These are phyloP conservation scores for Paecilomyces fulvus DNA, from an alignment of 2,329 filamentous ascomycete genomes.

Conservation along the genomic window DNA sequence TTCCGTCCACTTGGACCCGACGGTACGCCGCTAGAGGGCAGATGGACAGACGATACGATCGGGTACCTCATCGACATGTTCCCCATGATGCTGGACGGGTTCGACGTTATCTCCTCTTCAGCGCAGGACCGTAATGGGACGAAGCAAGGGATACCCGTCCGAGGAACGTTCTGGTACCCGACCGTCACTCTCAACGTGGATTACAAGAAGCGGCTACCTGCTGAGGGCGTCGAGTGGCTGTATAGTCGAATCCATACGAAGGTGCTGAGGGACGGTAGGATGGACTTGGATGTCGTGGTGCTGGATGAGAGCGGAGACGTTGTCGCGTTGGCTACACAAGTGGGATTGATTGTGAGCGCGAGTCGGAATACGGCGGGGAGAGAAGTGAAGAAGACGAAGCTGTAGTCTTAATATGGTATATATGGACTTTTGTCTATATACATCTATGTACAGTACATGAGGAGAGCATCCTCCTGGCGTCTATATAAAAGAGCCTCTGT, in stretches of 20 bases:
- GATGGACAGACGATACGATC: conserved; percentile 56
- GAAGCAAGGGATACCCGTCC: conserved; percentile 10
- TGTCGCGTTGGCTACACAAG: conserved; percentile 60
- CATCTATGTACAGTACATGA: conserved; percentile 1
- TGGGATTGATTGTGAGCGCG: conserved; percentile 55
- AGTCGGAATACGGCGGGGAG: conserved; percentile 53
- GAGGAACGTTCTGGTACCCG: conserved; percentile 58
- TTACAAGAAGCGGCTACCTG: conserved; percentile 62
- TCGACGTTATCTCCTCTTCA: conserved; percentile 23
- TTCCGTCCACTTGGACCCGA: conserved; percentile 42
- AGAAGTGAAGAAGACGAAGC: conserved; percentile 20
- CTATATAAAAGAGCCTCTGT: neutral
- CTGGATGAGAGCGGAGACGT: conserved; percentile 56
- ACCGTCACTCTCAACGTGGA: conserved; percentile 69
- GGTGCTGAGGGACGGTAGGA: conserved; percentile 59
- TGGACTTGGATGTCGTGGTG: conserved; percentile 65
- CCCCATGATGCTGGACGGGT: conserved; percentile 54
- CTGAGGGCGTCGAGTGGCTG: conserved; percentile 63
- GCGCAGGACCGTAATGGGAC: conserved; percentile 19
- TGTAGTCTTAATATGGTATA: conserved; percentile 1
- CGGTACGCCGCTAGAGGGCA: conserved; percentile 24
- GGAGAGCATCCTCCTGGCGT: neutral
- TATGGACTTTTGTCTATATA: neutral
- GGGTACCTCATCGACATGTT: conserved; percentile 63
- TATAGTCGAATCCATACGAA: conserved; percentile 58